These are phyloP conservation scores for Colletotrichum aenigma DNA, from an alignment of 2,329 filamentous ascomycete genomes.

Conservation along the genomic window DNA sequence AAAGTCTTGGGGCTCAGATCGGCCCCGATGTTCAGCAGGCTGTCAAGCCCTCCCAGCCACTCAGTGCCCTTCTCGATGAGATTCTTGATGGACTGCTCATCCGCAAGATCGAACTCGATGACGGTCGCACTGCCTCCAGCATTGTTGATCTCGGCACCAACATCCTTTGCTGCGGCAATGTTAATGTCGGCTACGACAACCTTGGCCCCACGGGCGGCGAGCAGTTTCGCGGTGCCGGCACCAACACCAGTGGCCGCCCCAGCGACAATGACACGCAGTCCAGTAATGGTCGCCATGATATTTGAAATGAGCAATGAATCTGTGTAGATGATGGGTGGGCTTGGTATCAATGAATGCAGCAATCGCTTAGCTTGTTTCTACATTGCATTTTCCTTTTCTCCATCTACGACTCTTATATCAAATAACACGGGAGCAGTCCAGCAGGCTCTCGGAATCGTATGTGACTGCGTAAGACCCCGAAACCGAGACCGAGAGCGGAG, in stretches of 20 bases:
- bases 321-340: not conserved
- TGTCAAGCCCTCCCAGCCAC: constrained; percentile 2
- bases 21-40: not conserved
- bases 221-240: not conserved
- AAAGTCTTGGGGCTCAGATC: not conserved
- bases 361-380: not conserved
- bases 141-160: not conserved
- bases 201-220: not conserved
- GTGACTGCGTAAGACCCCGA: not conserved
- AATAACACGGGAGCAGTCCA: not conserved
- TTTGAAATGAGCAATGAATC: not conserved
- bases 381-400: not conserved
- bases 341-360: not conserved
- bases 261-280: not conserved
- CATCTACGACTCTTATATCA: not conserved
- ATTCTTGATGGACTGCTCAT: not conserved
- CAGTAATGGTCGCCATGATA: not conserved
- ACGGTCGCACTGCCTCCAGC: not conserved
- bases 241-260: not conserved
- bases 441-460: not conserved
- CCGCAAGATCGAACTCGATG: not conserved
- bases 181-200: not conserved
- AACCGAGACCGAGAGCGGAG: constrained; percentile 1
- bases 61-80: not conserved
- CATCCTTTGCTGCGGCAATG: not conserved